Evolutionary conservation across 768 basidiomycete genomes (phyloP).

Genomic region (Amanita polypyramis): DNA sequence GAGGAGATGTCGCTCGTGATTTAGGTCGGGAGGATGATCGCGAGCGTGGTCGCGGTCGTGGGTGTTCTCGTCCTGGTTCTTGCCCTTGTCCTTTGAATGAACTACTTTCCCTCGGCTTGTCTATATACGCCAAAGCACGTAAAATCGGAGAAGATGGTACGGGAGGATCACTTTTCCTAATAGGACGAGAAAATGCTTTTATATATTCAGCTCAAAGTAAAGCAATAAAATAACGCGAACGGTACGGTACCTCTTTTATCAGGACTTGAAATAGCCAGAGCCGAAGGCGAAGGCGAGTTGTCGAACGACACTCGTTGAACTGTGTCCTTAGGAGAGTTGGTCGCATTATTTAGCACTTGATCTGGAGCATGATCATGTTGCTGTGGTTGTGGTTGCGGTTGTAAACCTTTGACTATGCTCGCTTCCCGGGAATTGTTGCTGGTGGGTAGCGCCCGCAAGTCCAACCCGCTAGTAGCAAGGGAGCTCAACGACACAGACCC

Average conservation of each 20-base stretch:
- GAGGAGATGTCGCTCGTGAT: constrained; percentile 47
- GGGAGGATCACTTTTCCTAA: constrained; percentile 23
- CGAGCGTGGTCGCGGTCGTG: constrained; percentile 1
- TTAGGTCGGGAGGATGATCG: constrained; percentile 36
- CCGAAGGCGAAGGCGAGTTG: constrained; percentile 5
- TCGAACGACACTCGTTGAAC: constrained; percentile 15
- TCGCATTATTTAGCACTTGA: constrained; percentile 1
- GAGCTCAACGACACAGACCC: constrained; percentile 32
- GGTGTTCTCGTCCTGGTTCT: no score
- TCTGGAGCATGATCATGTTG: neutral
- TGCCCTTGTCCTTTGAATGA: constrained; percentile 10
- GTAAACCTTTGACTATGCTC: neutral
- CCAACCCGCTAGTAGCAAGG: constrained; percentile 19
- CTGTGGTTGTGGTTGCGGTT: neutral
- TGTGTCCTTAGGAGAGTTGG: constrained; percentile 5
- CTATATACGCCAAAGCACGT: constrained; percentile 17
- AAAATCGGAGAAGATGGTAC: constrained; percentile 25
- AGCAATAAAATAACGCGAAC: neutral
- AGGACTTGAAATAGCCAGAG: constrained; percentile 24
- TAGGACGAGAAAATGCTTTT: constrained; percentile 21
- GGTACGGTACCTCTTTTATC: constrained; percentile 23
- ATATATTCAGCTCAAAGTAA: neutral
- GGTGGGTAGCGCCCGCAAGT: constrained; percentile 1
- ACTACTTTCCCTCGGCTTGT: constrained; percentile 15
- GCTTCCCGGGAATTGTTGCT: neutral